Evolutionary conservation across 2,329 filamentous ascomycete genomes (phyloP).

Genomic region (Sclerotinia subarctica): DNA sequence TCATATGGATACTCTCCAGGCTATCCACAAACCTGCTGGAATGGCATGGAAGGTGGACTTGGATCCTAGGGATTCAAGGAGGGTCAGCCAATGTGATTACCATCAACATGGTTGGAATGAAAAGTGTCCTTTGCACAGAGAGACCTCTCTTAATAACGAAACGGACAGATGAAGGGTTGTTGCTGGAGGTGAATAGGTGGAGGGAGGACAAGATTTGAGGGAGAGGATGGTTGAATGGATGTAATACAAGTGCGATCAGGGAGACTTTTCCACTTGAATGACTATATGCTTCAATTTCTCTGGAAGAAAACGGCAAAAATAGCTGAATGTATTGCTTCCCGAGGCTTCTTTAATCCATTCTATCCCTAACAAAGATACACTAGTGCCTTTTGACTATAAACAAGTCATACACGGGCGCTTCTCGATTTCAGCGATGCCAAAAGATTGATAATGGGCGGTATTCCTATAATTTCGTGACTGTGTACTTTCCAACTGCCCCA

Average conservation of each 20-base stretch:
- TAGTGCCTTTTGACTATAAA: background rate
- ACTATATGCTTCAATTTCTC: accelerated
- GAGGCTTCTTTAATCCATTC: no score
- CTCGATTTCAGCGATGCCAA: background rate
- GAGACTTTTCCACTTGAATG: no score
- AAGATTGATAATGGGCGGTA: no score
- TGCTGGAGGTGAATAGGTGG: no score
- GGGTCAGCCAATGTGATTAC: background rate
- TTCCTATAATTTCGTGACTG: background rate
- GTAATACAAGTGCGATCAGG: background rate
- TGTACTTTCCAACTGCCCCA: background rate
- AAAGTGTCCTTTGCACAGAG: background rate
- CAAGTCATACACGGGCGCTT: background rate
- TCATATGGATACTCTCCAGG: background rate
- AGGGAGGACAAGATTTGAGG: background rate
- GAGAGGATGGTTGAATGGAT: background rate
- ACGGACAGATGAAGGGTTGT: background rate
- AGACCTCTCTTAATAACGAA: background rate
- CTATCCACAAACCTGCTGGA: background rate
- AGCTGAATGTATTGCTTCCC: background rate
- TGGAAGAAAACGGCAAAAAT: background rate
- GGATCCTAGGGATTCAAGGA: background rate
- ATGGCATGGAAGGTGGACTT: background rate
- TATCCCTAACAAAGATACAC: background rate
- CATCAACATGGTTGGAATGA: slow-evolving; percentile 3